Evolutionary conservation across 2,329 filamentous ascomycete genomes (phyloP).

Genomic region (Diaporthe batatas): DNA sequence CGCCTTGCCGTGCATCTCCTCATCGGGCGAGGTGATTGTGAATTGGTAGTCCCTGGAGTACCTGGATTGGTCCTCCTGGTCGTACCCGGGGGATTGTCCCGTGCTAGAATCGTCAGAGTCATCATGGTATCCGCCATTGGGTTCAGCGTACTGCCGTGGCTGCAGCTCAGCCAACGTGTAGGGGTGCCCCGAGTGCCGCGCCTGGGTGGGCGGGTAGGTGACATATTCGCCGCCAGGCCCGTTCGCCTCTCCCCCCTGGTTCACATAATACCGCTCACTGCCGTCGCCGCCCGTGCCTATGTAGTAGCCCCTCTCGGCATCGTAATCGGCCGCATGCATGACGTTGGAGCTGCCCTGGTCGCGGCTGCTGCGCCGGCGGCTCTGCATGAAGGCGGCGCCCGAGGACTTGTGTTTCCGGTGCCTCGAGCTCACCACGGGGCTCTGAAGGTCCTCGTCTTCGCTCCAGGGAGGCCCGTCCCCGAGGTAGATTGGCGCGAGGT

Average conservation of each 20-base stretch:
- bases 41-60: conserved; percentile 95
- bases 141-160: conserved; percentile 59
- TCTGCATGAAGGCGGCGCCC: conserved; percentile 61
- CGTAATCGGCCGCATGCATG: conserved; percentile 64
- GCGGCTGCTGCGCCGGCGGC: conserved; percentile 62
- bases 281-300: conserved; percentile 77
- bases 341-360: conserved; percentile 57
- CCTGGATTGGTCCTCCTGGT: conserved; percentile 77
- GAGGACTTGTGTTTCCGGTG: conserved; percentile 89
- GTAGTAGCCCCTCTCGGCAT: conserved; percentile 75
- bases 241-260: conserved; percentile 76
- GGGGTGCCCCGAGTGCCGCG: conserved; percentile 66
- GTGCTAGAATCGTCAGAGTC: conserved; percentile 72
- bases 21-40: conserved; percentile 93
- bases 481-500: conserved; percentile 85
- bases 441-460: conserved; percentile 95
- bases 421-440: conserved; percentile 86
- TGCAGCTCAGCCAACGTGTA: conserved; percentile 62
- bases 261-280: conserved; percentile 81
- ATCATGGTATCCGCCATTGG: conserved; percentile 64
- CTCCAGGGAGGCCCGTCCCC: conserved; percentile 93
- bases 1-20: conserved; percentile 97
- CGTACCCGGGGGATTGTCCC: conserved; percentile 70
- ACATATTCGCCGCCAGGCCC: conserved; percentile 85
- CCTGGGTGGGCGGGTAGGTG: conserved; percentile 78